Conservation (phyloP, 257 asterid species). For the Gentiana macrophylla region DNA sequence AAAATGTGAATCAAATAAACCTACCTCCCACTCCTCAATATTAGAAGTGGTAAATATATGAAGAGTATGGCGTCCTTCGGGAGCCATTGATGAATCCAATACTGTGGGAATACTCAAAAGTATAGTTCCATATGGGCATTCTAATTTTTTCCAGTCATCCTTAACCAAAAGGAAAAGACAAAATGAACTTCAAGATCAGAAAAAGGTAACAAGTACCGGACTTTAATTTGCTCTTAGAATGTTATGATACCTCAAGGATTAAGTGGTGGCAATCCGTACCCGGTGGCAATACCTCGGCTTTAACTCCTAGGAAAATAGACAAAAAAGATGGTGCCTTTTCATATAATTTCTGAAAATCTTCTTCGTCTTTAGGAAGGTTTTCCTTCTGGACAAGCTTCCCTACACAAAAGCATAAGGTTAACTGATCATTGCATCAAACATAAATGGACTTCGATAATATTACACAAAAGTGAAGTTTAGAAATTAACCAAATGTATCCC, state of each 20-base stretch:
- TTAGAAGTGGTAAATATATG: constrained; percentile 87
- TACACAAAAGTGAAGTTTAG: constrained; percentile 8
- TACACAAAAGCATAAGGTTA: constrained; percentile 13
- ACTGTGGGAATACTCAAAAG: constrained; percentile 96
- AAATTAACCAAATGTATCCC: constrained; percentile 95
- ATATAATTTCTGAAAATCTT: constrained; percentile 72
- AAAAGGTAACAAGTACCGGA: background rate
- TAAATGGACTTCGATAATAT: background rate
- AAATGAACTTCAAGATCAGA: constrained; percentile 7
- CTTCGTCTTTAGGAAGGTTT: constrained; percentile 82
- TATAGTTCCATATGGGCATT: constrained; percentile 77
- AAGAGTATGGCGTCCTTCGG: constrained; percentile 90
- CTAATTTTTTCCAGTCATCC: constrained; percentile 85
- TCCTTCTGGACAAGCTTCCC: constrained; percentile 78
- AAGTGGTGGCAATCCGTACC: constrained; percentile 96
- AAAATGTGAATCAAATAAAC: background rate
- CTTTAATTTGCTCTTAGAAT: constrained; percentile 1
- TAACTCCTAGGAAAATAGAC: constrained; percentile 87
- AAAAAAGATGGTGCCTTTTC: constrained; percentile 98
- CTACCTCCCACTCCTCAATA: constrained; percentile 95
- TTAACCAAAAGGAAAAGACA: constrained; percentile 17
- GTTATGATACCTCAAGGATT: constrained; percentile 56
- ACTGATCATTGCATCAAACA: no score
- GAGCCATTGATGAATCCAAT: constrained; percentile 85
- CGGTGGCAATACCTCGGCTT: constrained; percentile 80